Evolutionary conservation across 2,329 filamentous ascomycete genomes (phyloP), one percentile per base, ranked within the genome.

Genomic region (Botrytis elliptica): DNA sequence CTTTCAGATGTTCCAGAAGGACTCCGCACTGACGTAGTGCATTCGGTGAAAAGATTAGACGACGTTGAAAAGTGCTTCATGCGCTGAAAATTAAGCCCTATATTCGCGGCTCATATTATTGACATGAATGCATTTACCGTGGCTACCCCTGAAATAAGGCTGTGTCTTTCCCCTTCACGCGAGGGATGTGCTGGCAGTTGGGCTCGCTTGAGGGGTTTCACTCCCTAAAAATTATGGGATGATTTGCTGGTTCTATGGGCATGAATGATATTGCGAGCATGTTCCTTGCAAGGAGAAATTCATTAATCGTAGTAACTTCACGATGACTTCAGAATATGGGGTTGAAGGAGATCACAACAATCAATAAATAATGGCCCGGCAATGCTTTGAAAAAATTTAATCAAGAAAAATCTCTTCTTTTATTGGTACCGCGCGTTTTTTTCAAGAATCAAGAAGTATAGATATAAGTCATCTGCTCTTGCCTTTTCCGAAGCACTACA

Each of bases 161-260:
- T 60, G 49, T 38, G n/a, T 7, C 4, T 36, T 55, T 38, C 29
- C 42, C 10, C 12, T 42, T 49, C 40, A 46, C 57, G n/a, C 49
- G 64, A 72, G 71, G 71, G n/a, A 60, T 68, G 64, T 72, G 71
- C 71, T 68, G 71, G 71, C 25, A 38, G 12, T 69, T 29, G 33
- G 71, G 52, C 33, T 72, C 40, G 52, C 38, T 69, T 42, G 25
- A 57, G n/a, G 9, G 36, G 36, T 57, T 57, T 57, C 38, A 42
- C 25, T 40, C 36, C 29, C 49, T 68, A 33, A 38, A 49, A 49
- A 60, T 60, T 52, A 60, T 72, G 36, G 33, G 29, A 57, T 57
- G 29, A 42, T 55, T 46, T 71, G 70, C 18, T 63, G 59, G 25
- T 16, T 33, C 20, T 38, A 57, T 66, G 71, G 40, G 71, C 71